These are phyloP conservation scores for Citrus sp. DNA, from an alignment of 345 rosid genomes.

Conservation along the genomic window DNA sequence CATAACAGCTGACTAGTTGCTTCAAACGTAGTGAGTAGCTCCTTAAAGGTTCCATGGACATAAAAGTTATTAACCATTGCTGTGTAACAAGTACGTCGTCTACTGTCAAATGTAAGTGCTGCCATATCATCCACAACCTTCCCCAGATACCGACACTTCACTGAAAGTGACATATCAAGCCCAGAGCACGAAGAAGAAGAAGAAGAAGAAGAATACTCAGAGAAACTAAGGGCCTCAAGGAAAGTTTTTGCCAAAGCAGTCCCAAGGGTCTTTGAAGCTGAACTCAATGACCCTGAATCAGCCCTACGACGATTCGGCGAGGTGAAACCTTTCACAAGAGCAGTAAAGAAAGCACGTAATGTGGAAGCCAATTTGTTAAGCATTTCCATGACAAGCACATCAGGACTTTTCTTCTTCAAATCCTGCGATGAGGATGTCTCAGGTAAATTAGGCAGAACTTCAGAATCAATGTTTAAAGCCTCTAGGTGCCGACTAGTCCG, in stretches of 20 bases:
- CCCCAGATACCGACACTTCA: slow-evolving; percentile 92
- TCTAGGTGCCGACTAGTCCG: slow-evolving; percentile 81
- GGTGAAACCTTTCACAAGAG: slow-evolving; percentile 88
- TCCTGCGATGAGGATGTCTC: slow-evolving; percentile 60
- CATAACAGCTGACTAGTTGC: slow-evolving; percentile 92
- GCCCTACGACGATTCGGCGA: slow-evolving; percentile 89
- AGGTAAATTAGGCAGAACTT: slow-evolving; percentile 47
- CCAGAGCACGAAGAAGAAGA: slow-evolving; percentile 36
- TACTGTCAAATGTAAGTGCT: slow-evolving; percentile 72
- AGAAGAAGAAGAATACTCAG: slow-evolving; percentile 54
- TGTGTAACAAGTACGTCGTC: slow-evolving; percentile 76
- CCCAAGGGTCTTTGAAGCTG: slow-evolving; percentile 86
- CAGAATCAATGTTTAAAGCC: slow-evolving; percentile 67
- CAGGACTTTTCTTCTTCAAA: slow-evolving; percentile 74
- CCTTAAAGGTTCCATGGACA: slow-evolving; percentile 88
- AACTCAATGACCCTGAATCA: slow-evolving; percentile 65
- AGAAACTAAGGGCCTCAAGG: slow-evolving; percentile 78
- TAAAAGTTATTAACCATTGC: slow-evolving; percentile 89
- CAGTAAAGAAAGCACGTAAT: slow-evolving; percentile 67
- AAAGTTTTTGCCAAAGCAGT: slow-evolving; percentile 76
- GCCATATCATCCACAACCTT: slow-evolving; percentile 87
- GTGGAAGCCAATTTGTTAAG: slow-evolving; percentile 71
- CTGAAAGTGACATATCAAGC: slow-evolving; percentile 55
- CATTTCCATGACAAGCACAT: slow-evolving; percentile 62
- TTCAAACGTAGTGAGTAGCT: slow-evolving; percentile 88